Conservation (phyloP, 1,284 basidiomycete genomes). For the Leccinum idahoense region DNA sequence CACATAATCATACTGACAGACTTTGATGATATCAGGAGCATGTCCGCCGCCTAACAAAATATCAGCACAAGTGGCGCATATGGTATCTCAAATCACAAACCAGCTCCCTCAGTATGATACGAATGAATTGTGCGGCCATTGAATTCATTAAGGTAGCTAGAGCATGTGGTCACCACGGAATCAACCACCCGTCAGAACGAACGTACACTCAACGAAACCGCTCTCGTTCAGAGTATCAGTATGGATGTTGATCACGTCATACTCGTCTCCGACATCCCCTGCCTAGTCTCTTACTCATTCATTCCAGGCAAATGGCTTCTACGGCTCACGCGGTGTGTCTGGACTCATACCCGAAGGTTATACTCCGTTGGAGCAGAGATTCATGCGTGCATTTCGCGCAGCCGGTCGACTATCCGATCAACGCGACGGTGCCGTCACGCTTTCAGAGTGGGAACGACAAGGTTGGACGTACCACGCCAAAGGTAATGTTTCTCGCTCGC, state of each 20-base stretch:
- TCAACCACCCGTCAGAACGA: not conserved
- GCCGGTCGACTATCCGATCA: slow-evolving; percentile 47
- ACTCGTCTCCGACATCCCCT: slow-evolving; percentile 76
- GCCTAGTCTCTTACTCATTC: slow-evolving; percentile 8
- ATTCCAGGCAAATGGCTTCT: slow-evolving; percentile 89
- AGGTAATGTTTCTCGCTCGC: slow-evolving; percentile 45
- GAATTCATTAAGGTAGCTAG: slow-evolving; percentile 84
- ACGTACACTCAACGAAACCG: slow-evolving; percentile 83
- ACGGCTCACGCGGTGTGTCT: slow-evolving; percentile 82
- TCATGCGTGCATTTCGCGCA: slow-evolving; percentile 65
- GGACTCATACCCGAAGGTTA: slow-evolving; percentile 94
- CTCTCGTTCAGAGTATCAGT: slow-evolving; percentile 96
- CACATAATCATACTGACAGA: slow-evolving; percentile 87
- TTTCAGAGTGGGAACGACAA: slow-evolving; percentile 84
- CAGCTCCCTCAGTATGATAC: slow-evolving; percentile 93
- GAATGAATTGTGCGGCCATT: slow-evolving; percentile 91
- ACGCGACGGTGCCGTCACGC: slow-evolving; percentile 47
- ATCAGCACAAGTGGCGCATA: not conserved
- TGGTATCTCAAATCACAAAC: slow-evolving; percentile 35
- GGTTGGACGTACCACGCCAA: slow-evolving; percentile 99
- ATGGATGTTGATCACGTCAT: slow-evolving; percentile 97
- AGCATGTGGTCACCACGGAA: slow-evolving; percentile 13
- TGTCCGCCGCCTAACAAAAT: slow-evolving; percentile 75
- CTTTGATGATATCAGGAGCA: slow-evolving; percentile 96
- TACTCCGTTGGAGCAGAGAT: slow-evolving; percentile 80